Percentiles rank a stretch among this genome's conserved stretches.
These are phyloP conservation scores for Phytophthora boehmeriae DNA, from an alignment of 352 stramenopile species.

Conservation along the genomic window DNA sequence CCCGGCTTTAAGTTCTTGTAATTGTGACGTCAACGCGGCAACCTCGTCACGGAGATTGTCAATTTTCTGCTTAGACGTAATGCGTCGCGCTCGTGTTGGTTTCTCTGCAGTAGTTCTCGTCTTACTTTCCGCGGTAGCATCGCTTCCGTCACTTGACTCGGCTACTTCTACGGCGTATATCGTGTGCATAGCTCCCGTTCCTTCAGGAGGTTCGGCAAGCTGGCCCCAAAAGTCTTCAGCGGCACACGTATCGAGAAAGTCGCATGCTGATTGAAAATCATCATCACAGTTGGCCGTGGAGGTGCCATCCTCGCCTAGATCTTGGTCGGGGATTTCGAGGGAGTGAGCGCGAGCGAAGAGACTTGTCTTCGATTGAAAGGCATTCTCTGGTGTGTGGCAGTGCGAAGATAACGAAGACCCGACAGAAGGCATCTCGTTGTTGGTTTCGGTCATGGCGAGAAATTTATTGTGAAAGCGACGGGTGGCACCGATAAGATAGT, in stretches of 20 bases:
- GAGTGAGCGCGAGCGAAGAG: conserved; percentile 14
- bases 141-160: neutral
- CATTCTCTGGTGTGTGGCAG: neutral
- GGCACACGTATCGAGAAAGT: neutral
- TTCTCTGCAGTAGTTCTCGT: neutral
- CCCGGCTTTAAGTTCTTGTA: conserved; percentile 2
- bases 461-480: conserved; percentile 1
- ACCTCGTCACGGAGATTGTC: conserved; percentile 3
- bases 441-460: neutral
- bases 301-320: neutral
- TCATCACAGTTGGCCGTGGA: neutral
- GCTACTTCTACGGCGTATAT: too few relatives aligned
- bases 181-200: neutral
- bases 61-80: conserved; percentile 13
- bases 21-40: neutral
- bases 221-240: neutral
- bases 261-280: neutral
- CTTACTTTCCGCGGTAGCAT: neutral
- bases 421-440: neutral
- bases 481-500: too few relatives aligned
- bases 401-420: neutral
- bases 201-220: neutral
- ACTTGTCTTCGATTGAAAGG: neutral
- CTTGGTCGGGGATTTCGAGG: conserved; percentile 6
- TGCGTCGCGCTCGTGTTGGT: neutral